Conservation (phyloP, 129 eudicot species). For the Pittosporum tobira region DNA sequence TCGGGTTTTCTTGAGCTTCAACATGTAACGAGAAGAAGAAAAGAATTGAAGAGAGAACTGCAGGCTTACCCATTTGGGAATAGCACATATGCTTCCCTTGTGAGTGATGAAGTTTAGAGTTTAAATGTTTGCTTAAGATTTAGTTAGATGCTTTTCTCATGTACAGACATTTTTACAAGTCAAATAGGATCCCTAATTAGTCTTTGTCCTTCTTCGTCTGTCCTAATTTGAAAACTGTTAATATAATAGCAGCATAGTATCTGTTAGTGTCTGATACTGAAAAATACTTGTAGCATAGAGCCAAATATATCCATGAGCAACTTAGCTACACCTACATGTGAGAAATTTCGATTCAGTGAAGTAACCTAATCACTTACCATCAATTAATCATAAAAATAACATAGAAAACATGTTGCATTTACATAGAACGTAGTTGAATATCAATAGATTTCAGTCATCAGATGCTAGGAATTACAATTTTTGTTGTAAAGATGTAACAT, state of each 20-base stretch:
- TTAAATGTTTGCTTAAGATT: background rate
- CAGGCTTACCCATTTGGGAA: conserved; percentile 24
- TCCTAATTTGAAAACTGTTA: background rate
- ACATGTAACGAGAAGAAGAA: conserved; percentile 20
- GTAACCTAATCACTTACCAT: too few relatives aligned
- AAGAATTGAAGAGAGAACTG: conserved; percentile 10
- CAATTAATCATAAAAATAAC: too few relatives aligned
- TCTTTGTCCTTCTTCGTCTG: background rate
- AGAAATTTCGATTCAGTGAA: too few relatives aligned
- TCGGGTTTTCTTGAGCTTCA: conserved; percentile 27
- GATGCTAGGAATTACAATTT: too few relatives aligned
- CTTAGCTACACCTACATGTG: too few relatives aligned
- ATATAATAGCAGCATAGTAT: background rate
- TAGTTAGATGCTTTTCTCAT: background rate
- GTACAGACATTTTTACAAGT: background rate
- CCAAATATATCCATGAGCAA: background rate
- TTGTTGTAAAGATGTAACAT: too few relatives aligned
- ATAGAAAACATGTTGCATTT: too few relatives aligned
- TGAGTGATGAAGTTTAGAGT: background rate
- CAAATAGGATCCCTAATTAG: background rate
- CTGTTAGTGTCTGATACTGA: background rate
- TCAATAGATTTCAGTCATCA: too few relatives aligned
- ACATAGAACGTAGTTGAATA: too few relatives aligned
- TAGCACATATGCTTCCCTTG: conserved; percentile 2
- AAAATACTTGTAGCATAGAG: background rate